phyloP scores from a whole-genome alignment of 2,329 filamentous ascomycete species.

The Fusarium mundagurra region DNA sequence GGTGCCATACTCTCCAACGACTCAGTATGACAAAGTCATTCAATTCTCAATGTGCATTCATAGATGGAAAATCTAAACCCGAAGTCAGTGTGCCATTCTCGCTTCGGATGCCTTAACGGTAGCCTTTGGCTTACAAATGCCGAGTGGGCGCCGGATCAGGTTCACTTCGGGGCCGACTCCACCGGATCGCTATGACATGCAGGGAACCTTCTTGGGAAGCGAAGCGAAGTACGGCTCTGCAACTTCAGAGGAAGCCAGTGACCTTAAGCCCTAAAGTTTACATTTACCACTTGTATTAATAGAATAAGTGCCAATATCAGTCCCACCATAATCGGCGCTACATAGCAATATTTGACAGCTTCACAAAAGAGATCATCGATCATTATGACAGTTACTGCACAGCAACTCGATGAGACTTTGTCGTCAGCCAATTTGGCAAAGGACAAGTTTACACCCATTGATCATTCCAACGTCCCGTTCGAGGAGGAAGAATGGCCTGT shows the following conservation, averaged over 20 bases:
- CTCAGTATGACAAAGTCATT: neutral
- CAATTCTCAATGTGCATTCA: neutral
- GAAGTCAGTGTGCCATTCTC: accelerated
- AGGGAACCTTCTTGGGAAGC: too few relatives aligned
- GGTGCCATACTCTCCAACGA: neutral
- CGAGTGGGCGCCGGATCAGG: neutral
- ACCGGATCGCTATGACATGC: neutral
- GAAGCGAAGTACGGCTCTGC: accelerated
- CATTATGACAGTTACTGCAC: neutral
- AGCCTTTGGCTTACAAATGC: neutral
- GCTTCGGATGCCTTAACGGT: accelerated
- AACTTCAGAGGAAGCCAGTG: accelerated
- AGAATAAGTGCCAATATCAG: neutral
- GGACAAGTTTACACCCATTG: neutral
- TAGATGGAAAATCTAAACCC: accelerated
- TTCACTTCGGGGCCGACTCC: neutral
- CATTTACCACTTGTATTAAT: accelerated
- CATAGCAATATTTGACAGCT: accelerated
- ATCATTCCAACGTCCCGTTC: neutral
- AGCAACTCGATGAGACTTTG: neutral
- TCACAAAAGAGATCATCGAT: neutral
- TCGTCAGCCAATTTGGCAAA: neutral
- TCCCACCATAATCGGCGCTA: neutral
- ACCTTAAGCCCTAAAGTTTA: accelerated
- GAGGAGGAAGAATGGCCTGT: neutral